These are phyloP conservation scores for Quercus variabilis DNA, from an alignment of 306 rosid genomes.

Conservation along the genomic window DNA sequence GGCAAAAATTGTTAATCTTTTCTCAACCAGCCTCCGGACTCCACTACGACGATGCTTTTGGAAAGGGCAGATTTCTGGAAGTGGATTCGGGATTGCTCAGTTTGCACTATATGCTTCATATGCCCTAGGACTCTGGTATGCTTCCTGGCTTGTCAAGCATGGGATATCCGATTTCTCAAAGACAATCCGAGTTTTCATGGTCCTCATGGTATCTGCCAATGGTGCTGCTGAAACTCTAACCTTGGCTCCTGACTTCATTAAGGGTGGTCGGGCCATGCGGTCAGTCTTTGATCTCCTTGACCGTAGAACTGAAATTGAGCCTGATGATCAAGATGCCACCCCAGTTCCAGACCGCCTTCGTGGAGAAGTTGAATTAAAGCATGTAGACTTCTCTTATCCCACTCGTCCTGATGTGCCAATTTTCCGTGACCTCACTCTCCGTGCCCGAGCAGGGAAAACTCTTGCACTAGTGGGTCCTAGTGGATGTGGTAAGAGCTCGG, in stretches of 20 bases:
- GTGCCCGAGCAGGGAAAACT: constrained; percentile 92
- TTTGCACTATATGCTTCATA: constrained; percentile 87
- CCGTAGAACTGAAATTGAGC: constrained; percentile 94
- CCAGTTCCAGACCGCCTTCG: constrained; percentile 79
- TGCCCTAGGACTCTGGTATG: constrained; percentile 98
- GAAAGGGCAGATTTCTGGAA: constrained; percentile 95
- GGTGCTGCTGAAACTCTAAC: constrained; percentile 98
- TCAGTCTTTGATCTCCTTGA: constrained; percentile 97
- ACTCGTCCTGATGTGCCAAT: constrained; percentile 83
- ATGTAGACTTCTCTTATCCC: constrained; percentile 90
- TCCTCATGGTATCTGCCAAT: constrained; percentile 90
- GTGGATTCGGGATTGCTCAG: constrained; percentile 87
- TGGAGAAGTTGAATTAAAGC: constrained; percentile 93
- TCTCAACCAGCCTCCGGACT: constrained; percentile 63
- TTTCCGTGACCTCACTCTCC: constrained; percentile 83
- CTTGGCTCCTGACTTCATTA: constrained; percentile 96
- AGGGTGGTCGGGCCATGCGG: constrained; percentile 94
- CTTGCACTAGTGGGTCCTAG: constrained; percentile 99
- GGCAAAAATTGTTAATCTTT: constrained; percentile 71
- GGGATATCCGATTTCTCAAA: constrained; percentile 92
- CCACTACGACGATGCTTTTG: constrained; percentile 85
- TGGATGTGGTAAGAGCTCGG: constrained; percentile 98
- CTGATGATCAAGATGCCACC: constrained; percentile 84
- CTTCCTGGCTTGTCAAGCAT: constrained; percentile 96
- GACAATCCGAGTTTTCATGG: constrained; percentile 84